Evolutionary conservation across 331 rosid genomes (phyloP).

Genomic region (Saraca asoca): DNA sequence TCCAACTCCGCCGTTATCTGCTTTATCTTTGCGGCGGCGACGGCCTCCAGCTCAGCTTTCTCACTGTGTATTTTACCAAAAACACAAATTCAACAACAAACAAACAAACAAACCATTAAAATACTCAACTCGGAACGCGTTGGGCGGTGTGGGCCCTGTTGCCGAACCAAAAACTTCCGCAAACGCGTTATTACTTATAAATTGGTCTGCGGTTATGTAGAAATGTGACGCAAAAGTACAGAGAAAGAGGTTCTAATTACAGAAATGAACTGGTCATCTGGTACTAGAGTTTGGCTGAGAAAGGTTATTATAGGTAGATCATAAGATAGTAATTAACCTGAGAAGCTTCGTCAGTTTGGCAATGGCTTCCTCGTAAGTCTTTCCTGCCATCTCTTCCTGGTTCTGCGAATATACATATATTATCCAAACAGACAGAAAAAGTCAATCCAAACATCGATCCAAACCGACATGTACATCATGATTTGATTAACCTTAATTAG

Average conservation of each 20-base stretch:
- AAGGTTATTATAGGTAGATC: background rate
- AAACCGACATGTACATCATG: no score
- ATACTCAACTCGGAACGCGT: background rate
- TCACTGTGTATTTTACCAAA: constrained; percentile 45
- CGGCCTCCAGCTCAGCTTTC: constrained; percentile 47
- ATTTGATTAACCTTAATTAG: no score
- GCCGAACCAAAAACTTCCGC: background rate
- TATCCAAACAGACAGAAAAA: no score
- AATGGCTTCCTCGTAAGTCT: constrained; percentile 73
- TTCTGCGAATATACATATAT: no score
- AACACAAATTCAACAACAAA: background rate
- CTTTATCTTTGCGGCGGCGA: constrained; percentile 70
- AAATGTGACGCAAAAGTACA: constrained; percentile 30
- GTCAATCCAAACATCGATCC: no score
- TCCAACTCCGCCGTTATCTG: constrained; percentile 61
- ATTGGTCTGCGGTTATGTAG: background rate
- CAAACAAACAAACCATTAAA: background rate
- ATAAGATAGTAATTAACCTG: constrained; percentile 45
- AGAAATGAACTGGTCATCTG: background rate
- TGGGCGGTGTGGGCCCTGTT: constrained; percentile 7
- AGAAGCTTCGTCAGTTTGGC: constrained; percentile 72
- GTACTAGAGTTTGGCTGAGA: constrained; percentile 22
- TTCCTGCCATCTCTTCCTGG: constrained; percentile 74
- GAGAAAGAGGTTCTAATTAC: background rate
- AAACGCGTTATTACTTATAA: constrained; percentile 11